Conservation (phyloP, 2,329 filamentous ascomycete genomes). For the Coleophoma eucalyptorum region DNA sequence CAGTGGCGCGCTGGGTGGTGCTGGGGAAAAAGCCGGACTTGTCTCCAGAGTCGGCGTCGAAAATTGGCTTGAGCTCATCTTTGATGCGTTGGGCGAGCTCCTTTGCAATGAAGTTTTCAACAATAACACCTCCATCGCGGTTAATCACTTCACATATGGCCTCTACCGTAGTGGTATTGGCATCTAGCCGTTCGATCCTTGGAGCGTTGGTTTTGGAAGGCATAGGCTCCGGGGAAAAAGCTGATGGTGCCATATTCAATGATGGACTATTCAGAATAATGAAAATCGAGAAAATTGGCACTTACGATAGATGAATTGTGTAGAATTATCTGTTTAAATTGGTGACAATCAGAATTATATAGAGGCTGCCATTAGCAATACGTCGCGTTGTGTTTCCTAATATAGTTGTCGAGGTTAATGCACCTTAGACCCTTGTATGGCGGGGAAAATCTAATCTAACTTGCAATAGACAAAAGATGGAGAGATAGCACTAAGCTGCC, state of each 20-base stretch:
- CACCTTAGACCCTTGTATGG: no score
- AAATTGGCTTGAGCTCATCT: conserved; percentile 31
- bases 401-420: no score
- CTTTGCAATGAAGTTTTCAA: conserved; percentile 29
- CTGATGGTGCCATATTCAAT: not conserved
- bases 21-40: conserved; percentile 35
- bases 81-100: conserved; percentile 30
- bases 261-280: not conserved
- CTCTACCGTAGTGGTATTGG: not conserved
- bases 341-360: not conserved
- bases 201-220: not conserved
- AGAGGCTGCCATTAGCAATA: not conserved
- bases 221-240: not conserved
- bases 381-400: not conserved
- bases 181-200: not conserved
- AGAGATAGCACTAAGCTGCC: no score
- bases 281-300: not conserved
- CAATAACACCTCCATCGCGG: conserved; percentile 32
- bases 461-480: no score
- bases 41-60: conserved; percentile 32
- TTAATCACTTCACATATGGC: conserved; percentile 6
- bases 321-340: not conserved
- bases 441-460: no score
- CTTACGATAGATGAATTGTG: not conserved
- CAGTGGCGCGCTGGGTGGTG: conserved; percentile 35